These are phyloP conservation scores for Talaromyces ruber DNA, from an alignment of 495 filamentous ascomycete species.

Conservation along the genomic window DNA sequence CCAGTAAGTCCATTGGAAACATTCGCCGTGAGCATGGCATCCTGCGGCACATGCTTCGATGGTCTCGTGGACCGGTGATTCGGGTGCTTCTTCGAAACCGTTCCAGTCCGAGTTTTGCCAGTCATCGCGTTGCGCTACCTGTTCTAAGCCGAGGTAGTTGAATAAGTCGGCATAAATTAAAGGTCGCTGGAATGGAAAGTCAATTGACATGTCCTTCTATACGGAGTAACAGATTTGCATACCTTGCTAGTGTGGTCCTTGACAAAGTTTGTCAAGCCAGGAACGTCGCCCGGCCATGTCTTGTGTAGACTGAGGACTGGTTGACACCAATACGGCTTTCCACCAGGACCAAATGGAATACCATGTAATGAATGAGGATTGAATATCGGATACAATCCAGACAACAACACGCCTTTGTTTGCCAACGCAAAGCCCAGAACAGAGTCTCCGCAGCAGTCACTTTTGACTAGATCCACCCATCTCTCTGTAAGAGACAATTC, in stretches of 20 bases:
- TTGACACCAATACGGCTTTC: constrained; percentile 39
- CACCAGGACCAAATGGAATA: constrained; percentile 19
- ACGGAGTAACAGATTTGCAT: background rate
- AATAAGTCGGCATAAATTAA: constrained; percentile 23
- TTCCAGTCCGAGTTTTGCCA: constrained; percentile 31
- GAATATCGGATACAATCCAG: constrained; percentile 47
- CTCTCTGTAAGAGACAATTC: constrained; percentile 18
- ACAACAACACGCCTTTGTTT: constrained; percentile 32
- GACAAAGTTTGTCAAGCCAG: constrained; percentile 17
- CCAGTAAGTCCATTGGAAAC: constrained; percentile 23
- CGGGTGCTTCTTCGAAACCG: constrained; percentile 15
- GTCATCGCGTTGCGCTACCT: constrained; percentile 10
- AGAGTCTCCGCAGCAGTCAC: constrained; percentile 46
- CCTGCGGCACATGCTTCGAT: constrained; percentile 17
- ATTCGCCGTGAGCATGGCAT: constrained; percentile 18
- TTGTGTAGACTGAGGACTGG: constrained; percentile 48
- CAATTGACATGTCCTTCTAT: constrained; percentile 6
- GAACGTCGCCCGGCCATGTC: constrained; percentile 17
- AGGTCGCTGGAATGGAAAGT: constrained; percentile 2
- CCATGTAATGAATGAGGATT: constrained; percentile 31
- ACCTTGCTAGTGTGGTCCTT: constrained; percentile 15
- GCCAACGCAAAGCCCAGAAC: constrained; percentile 40
- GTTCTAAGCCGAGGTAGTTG: constrained; percentile 15
- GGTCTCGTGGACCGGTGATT: constrained; percentile 16
- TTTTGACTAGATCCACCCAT: constrained; percentile 24